Base-by-base conservation (phyloP, 2,329 filamentous ascomycete species). In the Aspergillus piperis region DNA sequence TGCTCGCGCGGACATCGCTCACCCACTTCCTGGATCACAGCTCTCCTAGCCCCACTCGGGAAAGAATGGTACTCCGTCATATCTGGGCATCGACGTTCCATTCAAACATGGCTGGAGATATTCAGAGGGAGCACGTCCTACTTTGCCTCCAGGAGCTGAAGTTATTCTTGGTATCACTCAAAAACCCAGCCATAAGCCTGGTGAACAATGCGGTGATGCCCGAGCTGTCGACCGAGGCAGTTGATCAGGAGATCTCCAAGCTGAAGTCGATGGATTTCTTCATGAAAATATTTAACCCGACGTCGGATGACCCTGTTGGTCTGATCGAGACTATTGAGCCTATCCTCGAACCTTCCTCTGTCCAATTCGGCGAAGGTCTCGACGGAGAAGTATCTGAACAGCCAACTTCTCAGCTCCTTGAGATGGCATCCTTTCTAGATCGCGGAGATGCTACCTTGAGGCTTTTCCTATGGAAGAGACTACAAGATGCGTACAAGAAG, bases 221-320 rank as follows among this genome's bases (percentile, higher is more conserved):
- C 0, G 90, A 95, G 63, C 85, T 99, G 53, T 97, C 94, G 0
- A 78, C 87, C 2, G 83, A 85, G n/a, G 91, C 92, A 0, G 88
- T 95, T 7, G 93, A 98, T 64, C 88, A 92, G 57, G 94, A 99
- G 72, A 89, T 97, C 25, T 94, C 91, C 11, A 92, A 93, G 69
- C 83, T 98, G 36, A 96, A 91, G 13, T 98, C 94, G 0, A 95
- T 96, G 86, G 94, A 97, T 71, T 98, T 98, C 74, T 98, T 99
- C 75, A 83, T 92, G 54, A 91, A 88, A 39, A 85, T 99, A 0
- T 98, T 98, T 72, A 90, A 91, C 61, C 88, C 92, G 39, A 90
- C 95, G 59, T 85, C 88, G 60, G 87, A 89, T 50, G 89, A 97
- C 66, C 91, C 94, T 0, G 85, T 94, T 11, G 84, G 88, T 5